Conservation (phyloP, 345 rosid genomes). For the Ailanthus altissimus region DNA sequence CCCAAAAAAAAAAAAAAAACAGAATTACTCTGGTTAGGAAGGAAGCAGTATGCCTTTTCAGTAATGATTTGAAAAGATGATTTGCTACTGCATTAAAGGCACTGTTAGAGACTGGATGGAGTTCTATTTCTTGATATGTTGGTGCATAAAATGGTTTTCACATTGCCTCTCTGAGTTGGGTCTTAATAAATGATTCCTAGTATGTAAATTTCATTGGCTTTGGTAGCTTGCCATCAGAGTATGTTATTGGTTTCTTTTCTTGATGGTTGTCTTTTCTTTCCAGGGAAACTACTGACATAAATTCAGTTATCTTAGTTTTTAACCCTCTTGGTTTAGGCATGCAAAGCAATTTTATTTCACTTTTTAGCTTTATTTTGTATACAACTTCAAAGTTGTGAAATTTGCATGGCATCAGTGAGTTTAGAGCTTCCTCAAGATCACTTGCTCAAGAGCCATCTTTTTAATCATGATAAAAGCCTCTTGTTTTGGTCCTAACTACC, state of each 20-base stretch:
- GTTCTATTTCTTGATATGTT: background rate
- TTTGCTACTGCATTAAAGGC: background rate
- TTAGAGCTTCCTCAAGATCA: background rate
- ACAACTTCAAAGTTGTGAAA: background rate
- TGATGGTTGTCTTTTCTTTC: background rate
- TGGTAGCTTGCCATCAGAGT: background rate
- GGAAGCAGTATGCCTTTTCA: background rate
- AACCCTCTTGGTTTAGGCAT: too few species aligned
- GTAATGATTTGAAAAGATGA: slow-evolving; percentile 1
- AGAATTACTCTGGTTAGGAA: background rate
- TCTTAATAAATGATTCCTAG: background rate
- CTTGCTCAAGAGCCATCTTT: background rate
- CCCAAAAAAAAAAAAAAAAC: background rate
- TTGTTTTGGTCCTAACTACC: too few species aligned
- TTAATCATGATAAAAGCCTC: background rate
- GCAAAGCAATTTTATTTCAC: too few species aligned
- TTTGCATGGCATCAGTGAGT: background rate
- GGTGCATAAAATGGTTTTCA: background rate
- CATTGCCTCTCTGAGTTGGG: background rate
- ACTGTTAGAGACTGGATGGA: background rate
- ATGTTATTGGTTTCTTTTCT: background rate
- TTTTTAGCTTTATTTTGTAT: background rate
- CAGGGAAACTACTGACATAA: background rate
- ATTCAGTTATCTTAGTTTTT: too few species aligned
- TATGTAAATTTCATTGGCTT: background rate